Percentiles rank a stretch among this genome's conserved stretches.
Conservation (phyloP, 2,329 filamentous ascomycete species). For the Leptodontidium sp. region DNA sequence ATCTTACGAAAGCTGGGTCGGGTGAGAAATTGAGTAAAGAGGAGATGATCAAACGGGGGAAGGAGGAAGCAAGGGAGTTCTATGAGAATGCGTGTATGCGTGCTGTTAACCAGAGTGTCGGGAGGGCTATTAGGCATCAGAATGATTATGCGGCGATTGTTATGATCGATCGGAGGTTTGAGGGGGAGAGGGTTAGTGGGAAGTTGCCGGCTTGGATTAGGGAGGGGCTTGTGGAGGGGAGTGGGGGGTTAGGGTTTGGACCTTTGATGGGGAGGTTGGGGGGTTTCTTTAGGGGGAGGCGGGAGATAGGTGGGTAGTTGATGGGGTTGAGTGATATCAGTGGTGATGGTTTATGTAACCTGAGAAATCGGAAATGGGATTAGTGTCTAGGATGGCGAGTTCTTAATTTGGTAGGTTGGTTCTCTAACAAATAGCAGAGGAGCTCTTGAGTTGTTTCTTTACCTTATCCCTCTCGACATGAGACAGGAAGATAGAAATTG, state of each 20-base stretch:
- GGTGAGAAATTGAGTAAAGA: constrained; percentile 37
- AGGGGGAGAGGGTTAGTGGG: constrained; percentile 71
- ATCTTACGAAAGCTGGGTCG: neutral
- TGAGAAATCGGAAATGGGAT: no score
- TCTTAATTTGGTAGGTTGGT: no score
- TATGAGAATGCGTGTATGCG: constrained; percentile 97
- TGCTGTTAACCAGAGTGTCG: constrained; percentile 96
- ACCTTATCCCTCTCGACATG: no score
- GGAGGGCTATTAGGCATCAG: constrained; percentile 86
- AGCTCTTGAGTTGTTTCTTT: no score
- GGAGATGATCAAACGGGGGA: constrained; percentile 52
- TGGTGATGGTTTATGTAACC: no score
- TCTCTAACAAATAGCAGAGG: no score
- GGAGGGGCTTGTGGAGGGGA: constrained; percentile 65
- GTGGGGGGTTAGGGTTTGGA: constrained; percentile 60
- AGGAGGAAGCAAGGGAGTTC: constrained; percentile 75
- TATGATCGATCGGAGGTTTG: constrained; percentile 83
- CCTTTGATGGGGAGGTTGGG: constrained; percentile 66
- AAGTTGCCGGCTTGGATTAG: constrained; percentile 94
- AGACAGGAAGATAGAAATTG: no score
- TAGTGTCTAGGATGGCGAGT: no score
- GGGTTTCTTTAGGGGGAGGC: constrained; percentile 64
- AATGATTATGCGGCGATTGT: constrained; percentile 92
- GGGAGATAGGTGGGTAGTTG: no score
- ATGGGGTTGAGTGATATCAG: no score